These are phyloP conservation scores for Microglena sp. DNA, from an alignment of 139 green algal genomes.

Conservation along the genomic window DNA sequence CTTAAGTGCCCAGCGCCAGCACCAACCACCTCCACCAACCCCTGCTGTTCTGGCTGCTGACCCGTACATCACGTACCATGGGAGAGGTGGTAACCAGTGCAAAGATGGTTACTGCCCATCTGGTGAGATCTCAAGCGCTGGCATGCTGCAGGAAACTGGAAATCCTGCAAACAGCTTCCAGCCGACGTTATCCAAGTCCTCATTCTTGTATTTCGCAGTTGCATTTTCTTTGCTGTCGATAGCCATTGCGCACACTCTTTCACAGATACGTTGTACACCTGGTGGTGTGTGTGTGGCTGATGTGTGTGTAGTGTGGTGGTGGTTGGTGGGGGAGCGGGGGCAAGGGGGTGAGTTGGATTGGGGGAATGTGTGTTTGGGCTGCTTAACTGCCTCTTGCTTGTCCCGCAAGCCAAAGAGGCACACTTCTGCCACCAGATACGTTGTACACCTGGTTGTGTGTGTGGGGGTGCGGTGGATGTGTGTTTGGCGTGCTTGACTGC, in stretches of 20 bases:
- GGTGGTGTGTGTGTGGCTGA: no score
- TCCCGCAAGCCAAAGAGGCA: conserved; percentile 88
- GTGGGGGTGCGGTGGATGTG: no score
- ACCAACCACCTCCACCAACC: no score
- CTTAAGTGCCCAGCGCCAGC: no score
- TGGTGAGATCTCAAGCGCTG: conserved; percentile 68
- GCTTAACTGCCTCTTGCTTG: no score
- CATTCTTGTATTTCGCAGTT: conserved; percentile 75
- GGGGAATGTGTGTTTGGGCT: no score
- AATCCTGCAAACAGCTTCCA: conserved; percentile 91
- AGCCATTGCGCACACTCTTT: conserved; percentile 82
- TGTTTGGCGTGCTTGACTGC: no score
- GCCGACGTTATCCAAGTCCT: conserved; percentile 61
- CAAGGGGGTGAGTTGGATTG: no score
- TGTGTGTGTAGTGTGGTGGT: no score
- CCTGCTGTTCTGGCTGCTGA: no score
- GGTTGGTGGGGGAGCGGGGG: no score
- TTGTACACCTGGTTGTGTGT: conserved; percentile 91
- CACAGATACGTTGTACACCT: conserved; percentile 85
- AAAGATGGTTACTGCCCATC: conserved; percentile 69
- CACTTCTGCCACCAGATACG: conserved; percentile 70
- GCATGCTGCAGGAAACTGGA: conserved; percentile 76
- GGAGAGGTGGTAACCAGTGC: conserved; percentile 19
- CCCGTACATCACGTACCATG: conserved; percentile 18
- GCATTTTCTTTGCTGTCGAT: conserved; percentile 73